Evolutionary conservation across 352 stramenopile species (phyloP).

Genomic region (Elongisporangium undulatum): DNA sequence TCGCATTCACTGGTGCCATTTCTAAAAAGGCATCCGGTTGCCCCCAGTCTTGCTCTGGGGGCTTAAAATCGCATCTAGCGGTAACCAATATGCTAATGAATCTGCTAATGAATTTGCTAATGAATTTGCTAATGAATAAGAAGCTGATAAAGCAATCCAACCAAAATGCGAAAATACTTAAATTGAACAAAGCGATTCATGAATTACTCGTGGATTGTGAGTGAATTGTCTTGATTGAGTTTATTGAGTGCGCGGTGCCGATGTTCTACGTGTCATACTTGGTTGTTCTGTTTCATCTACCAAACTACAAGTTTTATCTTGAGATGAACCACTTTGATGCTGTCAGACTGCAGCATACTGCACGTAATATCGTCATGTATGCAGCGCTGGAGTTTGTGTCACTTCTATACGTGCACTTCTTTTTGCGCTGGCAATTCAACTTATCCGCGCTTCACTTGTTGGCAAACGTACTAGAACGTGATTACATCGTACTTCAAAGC

Average conservation of each 20-base stretch:
- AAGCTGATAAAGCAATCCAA: too few relatives aligned
- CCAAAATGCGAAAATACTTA: too few relatives aligned
- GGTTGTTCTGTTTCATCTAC: not conserved
- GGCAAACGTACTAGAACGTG: not conserved
- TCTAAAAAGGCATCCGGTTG: too few relatives aligned
- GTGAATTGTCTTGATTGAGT: not conserved
- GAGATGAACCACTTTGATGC: not conserved
- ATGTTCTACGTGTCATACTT: not conserved
- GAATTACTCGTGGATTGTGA: not conserved
- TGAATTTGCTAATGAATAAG: too few relatives aligned
- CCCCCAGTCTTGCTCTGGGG: too few relatives aligned
- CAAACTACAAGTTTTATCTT: not conserved
- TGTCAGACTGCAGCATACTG: too few relatives aligned
- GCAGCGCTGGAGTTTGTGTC: not conserved
- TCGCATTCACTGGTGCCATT: too few relatives aligned
- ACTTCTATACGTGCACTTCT: not conserved
- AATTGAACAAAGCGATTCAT: not conserved
- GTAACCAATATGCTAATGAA: too few relatives aligned
- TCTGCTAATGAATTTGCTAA: too few relatives aligned
- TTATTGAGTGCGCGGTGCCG: not conserved
- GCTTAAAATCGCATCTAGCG: too few relatives aligned
- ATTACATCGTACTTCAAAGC: not conserved
- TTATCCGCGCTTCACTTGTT: not conserved
- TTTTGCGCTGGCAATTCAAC: not conserved
- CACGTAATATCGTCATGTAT: not conserved